phyloP scores from a whole-genome alignment of 2,329 filamentous ascomycete genomes.

The Pseudocercospora cruenta region DNA sequence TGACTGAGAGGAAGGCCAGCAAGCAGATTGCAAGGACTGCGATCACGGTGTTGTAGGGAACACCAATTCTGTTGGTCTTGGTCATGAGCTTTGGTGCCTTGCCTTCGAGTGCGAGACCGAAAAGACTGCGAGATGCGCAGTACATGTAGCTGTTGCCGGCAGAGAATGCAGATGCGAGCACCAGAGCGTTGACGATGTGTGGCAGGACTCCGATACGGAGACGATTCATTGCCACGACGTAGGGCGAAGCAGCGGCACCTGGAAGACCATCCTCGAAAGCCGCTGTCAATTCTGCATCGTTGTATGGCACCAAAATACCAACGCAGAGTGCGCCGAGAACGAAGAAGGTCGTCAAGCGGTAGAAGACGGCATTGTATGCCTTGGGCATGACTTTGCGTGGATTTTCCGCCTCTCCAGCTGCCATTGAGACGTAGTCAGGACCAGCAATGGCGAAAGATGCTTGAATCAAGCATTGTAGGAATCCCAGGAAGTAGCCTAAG shows the following conservation, averaged over 20 bases:
- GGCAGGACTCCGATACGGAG: slow-evolving; percentile 66
- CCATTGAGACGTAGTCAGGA: slow-evolving; percentile 67
- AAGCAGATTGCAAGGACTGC: slow-evolving; percentile 69
- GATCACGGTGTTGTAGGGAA: slow-evolving; percentile 73
- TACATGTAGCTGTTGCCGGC: slow-evolving; percentile 71
- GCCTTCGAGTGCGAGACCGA: slow-evolving; percentile 66
- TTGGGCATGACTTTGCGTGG: slow-evolving; percentile 70
- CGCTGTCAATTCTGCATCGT: slow-evolving; percentile 64
- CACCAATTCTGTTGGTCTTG: slow-evolving; percentile 65
- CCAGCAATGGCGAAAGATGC: slow-evolving; percentile 70
- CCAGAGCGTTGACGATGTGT: slow-evolving; percentile 72
- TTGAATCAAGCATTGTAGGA: slow-evolving; percentile 73
- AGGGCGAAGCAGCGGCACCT: slow-evolving; percentile 67
- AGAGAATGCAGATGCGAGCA: slow-evolving; percentile 63
- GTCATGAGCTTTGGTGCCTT: slow-evolving; percentile 58
- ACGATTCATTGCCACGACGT: slow-evolving; percentile 70
- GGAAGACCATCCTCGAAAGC: slow-evolving; percentile 50
- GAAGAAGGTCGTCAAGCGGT: slow-evolving; percentile 75
- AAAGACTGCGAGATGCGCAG: slow-evolving; percentile 68
- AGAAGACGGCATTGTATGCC: slow-evolving; percentile 79
- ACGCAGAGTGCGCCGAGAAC: slow-evolving; percentile 73
- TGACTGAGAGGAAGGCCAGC: slow-evolving; percentile 73
- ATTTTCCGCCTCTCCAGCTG: slow-evolving; percentile 71
- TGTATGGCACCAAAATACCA: slow-evolving; percentile 72
- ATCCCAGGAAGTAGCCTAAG: slow-evolving; percentile 73